A percentile compares a stretch with the other conserved stretches of the same genome.
These are phyloP conservation scores for Apophysomyces trapeziformis DNA, from an alignment of 371 early-diverging fungal genomes.

Conservation along the genomic window DNA sequence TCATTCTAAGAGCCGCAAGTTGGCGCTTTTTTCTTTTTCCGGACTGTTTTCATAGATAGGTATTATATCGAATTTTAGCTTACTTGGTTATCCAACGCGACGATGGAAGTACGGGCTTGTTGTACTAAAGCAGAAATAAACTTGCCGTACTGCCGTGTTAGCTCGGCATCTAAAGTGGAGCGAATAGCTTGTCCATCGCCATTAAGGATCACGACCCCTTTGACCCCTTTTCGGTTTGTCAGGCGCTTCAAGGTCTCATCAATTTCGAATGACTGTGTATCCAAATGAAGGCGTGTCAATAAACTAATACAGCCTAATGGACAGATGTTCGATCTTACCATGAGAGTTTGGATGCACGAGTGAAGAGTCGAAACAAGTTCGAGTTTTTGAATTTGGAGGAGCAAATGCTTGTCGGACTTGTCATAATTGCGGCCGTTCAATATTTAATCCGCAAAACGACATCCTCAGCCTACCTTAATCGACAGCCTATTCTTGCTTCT, in stretches of 20 bases:
- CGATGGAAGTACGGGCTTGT: constrained; percentile 40
- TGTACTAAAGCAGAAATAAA: constrained; percentile 39
- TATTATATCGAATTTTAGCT: constrained; percentile 2
- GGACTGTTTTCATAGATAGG: no score
- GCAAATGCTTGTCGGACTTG: no score
- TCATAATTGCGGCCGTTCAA: no score
- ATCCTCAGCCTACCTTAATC: no score
- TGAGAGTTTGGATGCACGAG: not conserved
- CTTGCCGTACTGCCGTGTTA: constrained; percentile 77
- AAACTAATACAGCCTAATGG: no score
- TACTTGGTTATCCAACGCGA: constrained; percentile 46
- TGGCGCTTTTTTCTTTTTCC: constrained; percentile 5
- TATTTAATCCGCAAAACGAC: no score
- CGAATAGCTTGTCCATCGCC: constrained; percentile 85
- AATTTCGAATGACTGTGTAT: constrained; percentile 64
- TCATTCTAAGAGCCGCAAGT: constrained; percentile 70
- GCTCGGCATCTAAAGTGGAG: constrained; percentile 81
- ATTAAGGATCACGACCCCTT: constrained; percentile 80
- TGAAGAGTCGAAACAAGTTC: no score
- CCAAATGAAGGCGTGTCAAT: not conserved
- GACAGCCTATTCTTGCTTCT: no score
- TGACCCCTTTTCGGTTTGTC: constrained; percentile 80
- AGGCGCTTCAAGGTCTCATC: constrained; percentile 93
- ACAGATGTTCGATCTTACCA: no score
- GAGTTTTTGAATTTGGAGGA: no score